Percentiles rank a stretch among this genome's conserved stretches.
phyloP scores from a whole-genome alignment of 2,329 filamentous ascomycete genomes.

The Drechslerella dactyloides region DNA sequence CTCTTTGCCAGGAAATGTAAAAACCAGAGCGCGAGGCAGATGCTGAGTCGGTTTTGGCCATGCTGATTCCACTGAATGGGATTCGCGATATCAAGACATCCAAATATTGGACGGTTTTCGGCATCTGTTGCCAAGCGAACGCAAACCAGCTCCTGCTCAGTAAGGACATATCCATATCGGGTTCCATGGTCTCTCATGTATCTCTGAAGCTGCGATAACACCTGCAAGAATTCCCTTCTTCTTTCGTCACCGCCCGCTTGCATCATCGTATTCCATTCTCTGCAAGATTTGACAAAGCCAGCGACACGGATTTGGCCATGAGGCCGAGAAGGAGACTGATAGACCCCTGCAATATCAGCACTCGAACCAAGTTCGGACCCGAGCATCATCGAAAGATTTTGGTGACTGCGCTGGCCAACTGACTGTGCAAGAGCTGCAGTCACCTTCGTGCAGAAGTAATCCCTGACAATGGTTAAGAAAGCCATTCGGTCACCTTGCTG shows the following conservation, averaged over 20 bases:
- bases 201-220: constrained; percentile 37
- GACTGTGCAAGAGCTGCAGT: constrained; percentile 42
- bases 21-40: constrained; percentile 43
- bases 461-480: constrained; percentile 40
- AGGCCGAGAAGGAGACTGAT: constrained; percentile 41
- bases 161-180: constrained; percentile 45
- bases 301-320: constrained; percentile 45
- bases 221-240: constrained; percentile 38
- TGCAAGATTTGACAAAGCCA: constrained; percentile 47
- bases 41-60: constrained; percentile 34
- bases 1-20: constrained; percentile 40
- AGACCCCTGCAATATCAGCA: constrained; percentile 42
- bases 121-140: constrained; percentile 38
- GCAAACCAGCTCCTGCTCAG: constrained; percentile 41
- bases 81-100: constrained; percentile 43
- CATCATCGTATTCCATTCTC: constrained; percentile 50
- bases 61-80: constrained; percentile 49
- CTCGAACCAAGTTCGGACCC: constrained; percentile 45
- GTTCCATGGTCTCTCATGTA: constrained; percentile 47
- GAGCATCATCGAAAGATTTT: constrained; percentile 40
- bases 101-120: constrained; percentile 38
- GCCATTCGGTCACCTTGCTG: constrained; percentile 39
- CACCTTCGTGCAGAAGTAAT: constrained; percentile 46
- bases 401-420: constrained; percentile 38
- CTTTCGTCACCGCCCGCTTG: constrained; percentile 46